A percentile compares a stretch with the other conserved stretches of the same genome.
Evolutionary conservation across 148 eudicot species (phyloP).

Genomic region (Drosera capensis): DNA sequence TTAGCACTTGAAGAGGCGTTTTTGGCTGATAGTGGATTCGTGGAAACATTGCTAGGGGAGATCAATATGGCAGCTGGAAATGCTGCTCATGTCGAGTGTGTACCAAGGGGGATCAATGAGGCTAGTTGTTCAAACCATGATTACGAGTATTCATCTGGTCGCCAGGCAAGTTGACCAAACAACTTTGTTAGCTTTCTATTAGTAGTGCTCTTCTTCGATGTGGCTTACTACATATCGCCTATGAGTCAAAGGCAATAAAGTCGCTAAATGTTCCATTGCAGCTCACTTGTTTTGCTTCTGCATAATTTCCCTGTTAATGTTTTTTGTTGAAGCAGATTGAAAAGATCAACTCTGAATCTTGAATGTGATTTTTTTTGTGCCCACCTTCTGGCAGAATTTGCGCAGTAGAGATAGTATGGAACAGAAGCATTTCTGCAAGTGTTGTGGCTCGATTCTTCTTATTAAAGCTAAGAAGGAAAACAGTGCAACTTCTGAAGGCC

Average conservation of each 20-base stretch:
- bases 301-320: too few species aligned
- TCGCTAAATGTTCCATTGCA: neutral
- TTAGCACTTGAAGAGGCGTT: conserved; percentile 89
- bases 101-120: conserved; percentile 38
- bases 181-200: neutral
- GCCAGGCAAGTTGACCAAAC: conserved; percentile 33
- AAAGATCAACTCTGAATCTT: neutral
- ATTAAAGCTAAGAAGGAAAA: conserved; percentile 31
- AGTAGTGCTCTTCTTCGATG: neutral
- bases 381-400: conserved; percentile 4
- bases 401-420: neutral
- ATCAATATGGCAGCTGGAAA: conserved; percentile 69
- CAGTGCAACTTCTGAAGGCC: conserved; percentile 29
- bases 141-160: conserved; percentile 23
- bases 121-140: conserved; percentile 40
- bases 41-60: conserved; percentile 72
- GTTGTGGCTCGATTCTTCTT: conserved; percentile 54
- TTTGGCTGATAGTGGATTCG: conserved; percentile 78
- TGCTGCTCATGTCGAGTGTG: conserved; percentile 27
- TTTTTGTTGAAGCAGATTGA: too few species aligned
- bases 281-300: too few species aligned
- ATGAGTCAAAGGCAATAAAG: neutral
- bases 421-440: conserved; percentile 27
- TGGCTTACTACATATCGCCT: neutral
- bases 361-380: neutral